Conservation (phyloP, 1,284 basidiomycete genomes). For the Psilocybe mexicana region DNA sequence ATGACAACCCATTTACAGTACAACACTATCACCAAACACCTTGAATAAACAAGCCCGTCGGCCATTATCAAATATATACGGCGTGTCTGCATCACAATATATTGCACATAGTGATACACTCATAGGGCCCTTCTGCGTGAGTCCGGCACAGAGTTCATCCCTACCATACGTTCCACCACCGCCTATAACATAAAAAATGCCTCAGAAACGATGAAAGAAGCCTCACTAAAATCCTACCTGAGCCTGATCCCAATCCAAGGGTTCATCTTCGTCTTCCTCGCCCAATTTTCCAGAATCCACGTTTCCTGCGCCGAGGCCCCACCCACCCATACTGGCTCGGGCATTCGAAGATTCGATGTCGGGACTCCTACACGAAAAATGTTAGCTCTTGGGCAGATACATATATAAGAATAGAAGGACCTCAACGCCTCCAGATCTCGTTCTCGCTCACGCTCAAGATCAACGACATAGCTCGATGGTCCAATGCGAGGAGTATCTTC, state of each 20-base stretch:
- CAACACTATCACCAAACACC: not conserved
- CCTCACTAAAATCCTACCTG: conserved; percentile 41
- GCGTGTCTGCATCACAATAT: not conserved
- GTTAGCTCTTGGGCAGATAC: not conserved
- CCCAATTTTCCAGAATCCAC: conserved; percentile 40
- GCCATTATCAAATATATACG: not conserved
- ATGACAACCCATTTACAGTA: not conserved
- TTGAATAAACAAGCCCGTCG: not conserved
- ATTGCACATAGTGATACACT: not conserved
- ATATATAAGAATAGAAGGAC: conserved; percentile 28
- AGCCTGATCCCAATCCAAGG: conserved; percentile 64
- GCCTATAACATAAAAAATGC: conserved; percentile 36
- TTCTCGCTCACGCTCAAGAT: conserved; percentile 47
- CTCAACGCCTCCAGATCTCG: conserved; percentile 58
- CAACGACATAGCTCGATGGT: conserved; percentile 30
- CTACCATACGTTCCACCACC: conserved; percentile 65
- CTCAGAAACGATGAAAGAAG: too few relatives aligned
- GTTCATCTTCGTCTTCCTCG: conserved; percentile 48
- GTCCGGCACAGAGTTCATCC: conserved; percentile 43
- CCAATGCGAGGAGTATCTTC: conserved; percentile 56
- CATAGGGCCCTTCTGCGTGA: conserved; percentile 31
- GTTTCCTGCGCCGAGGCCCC: conserved; percentile 63
- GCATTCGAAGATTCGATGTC: conserved; percentile 39
- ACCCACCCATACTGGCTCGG: conserved; percentile 56
- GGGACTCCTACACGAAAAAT: conserved; percentile 42